These are phyloP conservation scores for Taiozyma sp. DNA, from an alignment of 1,139 yeast species.

Conservation along the genomic window DNA sequence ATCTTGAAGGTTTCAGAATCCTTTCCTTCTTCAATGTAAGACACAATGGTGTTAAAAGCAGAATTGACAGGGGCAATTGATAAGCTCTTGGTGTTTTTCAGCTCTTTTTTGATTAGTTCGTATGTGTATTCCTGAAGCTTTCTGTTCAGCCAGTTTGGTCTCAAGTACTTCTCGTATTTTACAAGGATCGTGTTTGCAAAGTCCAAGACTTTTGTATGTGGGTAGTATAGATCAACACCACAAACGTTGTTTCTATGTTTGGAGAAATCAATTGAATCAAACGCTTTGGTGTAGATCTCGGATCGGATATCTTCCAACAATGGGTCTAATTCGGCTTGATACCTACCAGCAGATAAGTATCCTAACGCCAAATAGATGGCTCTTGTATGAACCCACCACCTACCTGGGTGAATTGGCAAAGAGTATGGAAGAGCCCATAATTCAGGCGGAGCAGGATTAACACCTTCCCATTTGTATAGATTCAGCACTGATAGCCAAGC, in stretches of 20 bases:
- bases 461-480: slow-evolving; percentile 92
- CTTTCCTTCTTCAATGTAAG: slow-evolving; percentile 61
- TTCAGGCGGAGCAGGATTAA: slow-evolving; percentile 97
- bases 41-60: slow-evolving; percentile 75
- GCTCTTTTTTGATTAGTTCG: slow-evolving; percentile 67
- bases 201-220: slow-evolving; percentile 70
- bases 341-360: slow-evolving; percentile 57
- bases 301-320: slow-evolving; percentile 55
- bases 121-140: slow-evolving; percentile 49
- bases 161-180: slow-evolving; percentile 56
- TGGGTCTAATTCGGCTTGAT: slow-evolving; percentile 57
- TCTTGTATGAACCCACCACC: slow-evolving; percentile 99
- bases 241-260: slow-evolving; percentile 78
- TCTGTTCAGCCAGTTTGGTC: slow-evolving; percentile 71
- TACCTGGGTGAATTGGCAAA: slow-evolving; percentile 84
- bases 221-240: slow-evolving; percentile 89
- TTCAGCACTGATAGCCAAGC: slow-evolving; percentile 80
- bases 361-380: slow-evolving; percentile 89
- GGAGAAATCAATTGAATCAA: slow-evolving; percentile 59
- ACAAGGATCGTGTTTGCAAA: slow-evolving; percentile 55
- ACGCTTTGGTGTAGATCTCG: slow-evolving; percentile 74
- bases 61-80: slow-evolving; percentile 94
- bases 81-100: slow-evolving; percentile 69
- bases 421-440: slow-evolving; percentile 82
- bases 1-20: slow-evolving; percentile 56